Base-by-base conservation (phyloP, 1,139 yeast genomes). In the Kodamaea fungicola region DNA sequence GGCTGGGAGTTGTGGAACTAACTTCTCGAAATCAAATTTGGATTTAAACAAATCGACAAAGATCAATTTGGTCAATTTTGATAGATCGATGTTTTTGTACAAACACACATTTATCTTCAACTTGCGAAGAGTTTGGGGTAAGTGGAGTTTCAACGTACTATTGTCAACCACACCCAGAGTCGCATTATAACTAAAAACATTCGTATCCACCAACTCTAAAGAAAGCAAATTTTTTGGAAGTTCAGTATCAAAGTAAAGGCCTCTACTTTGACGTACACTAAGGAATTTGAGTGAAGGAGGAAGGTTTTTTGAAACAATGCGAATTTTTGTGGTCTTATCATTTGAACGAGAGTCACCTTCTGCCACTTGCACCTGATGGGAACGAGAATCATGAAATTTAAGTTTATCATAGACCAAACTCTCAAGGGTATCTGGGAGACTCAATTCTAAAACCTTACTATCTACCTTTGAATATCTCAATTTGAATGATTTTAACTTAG, bases 1-100 rank as follows among this genome's bases (percentile, higher is more conserved):
- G 4, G 3, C 16, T 8, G 33, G 33, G 2, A 31, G 10, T 12
- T 31, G 28, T 7, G 16, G 23, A 7, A 31, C 19, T 3, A 31
- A 24, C n/a, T 23, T 12, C 2, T 22, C 8, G 24, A 31, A 12
- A 23, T 31, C 33, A 10, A 19, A 22, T 3, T n/a, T 9, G 7
- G 33, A 31, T 12, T 24, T 23, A 8, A 27, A 31, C n/a, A 31
- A 22, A 8, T 31, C 33, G 9, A 31, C 22, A 8, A 7, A 8
- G n/a, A 10, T 12, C 22, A 8, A 16, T 4, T 23, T 23, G 26
- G 26, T 23, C 6, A 23, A 23, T 8, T 23, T 8, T 4, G 26
- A 8, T 3, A 23, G 4, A 23, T 23, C 26, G 26, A n/a, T 23
- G 9, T 23, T 23, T 31, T 10, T 10, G 28, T 31, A 31, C 12